phyloP scores from a whole-genome alignment of 371 early-diverging fungal genomes.

The Gilbertella persicaria region DNA sequence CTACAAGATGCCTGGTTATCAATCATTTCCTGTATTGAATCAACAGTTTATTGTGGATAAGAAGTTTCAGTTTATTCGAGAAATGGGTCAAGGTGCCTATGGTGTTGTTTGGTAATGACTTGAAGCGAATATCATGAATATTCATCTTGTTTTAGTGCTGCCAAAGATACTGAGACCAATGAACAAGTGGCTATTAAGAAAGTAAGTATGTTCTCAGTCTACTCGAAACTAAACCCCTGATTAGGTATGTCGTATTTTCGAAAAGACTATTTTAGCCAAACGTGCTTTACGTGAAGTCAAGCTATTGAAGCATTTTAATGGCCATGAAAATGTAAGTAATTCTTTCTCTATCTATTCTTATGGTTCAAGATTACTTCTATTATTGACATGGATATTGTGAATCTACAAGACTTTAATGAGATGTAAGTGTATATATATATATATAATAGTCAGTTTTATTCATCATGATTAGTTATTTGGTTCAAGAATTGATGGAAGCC shows the following conservation, averaged over 20 bases:
- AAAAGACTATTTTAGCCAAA: conserved; percentile 84
- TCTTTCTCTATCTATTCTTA: neutral
- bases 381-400: conserved; percentile 57
- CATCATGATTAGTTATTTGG: conserved; percentile 61
- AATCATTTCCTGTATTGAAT: conserved; percentile 69
- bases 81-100: conserved; percentile 94
- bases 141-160: conserved; percentile 58
- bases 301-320: conserved; percentile 84
- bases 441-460: neutral
- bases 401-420: conserved; percentile 76
- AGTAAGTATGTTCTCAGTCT: conserved; percentile 44
- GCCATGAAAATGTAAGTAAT: conserved; percentile 83
- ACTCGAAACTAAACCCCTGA: no score
- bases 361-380: conserved; percentile 77
- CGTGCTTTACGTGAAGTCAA: conserved; percentile 90
- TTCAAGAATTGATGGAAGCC: conserved; percentile 98
- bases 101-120: conserved; percentile 85
- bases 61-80: conserved; percentile 81
- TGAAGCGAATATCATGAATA: no score
- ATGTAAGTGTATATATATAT: conserved; percentile 55
- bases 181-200: conserved; percentile 94
- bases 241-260: conserved; percentile 62
- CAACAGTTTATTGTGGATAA: conserved; percentile 72
- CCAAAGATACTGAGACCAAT: conserved; percentile 74
- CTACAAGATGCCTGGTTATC: conserved; percentile 45